Evolutionary conservation across 352 stramenopile species (phyloP).

Genomic region (Halophytophthora polymorphica): DNA sequence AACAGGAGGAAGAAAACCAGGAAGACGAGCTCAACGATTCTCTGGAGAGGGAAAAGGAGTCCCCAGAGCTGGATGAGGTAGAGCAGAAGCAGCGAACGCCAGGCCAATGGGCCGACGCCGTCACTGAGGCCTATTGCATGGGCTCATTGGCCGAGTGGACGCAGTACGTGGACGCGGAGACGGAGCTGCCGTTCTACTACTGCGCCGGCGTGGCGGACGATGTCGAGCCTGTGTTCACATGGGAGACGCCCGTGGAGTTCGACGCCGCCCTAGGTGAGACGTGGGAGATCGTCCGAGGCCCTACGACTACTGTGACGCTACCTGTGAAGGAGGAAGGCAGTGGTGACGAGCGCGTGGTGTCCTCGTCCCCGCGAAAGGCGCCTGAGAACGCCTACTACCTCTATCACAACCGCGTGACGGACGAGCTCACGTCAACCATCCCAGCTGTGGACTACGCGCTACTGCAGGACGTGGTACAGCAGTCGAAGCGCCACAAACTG

Average conservation of each 20-base stretch:
- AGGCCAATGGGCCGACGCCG: conserved; percentile 42
- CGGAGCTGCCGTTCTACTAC: conserved; percentile 54
- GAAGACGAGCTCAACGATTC: conserved; percentile 5
- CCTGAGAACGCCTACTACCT: conserved; percentile 40
- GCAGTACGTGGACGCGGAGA: conserved; percentile 61
- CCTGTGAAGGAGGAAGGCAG: conserved; percentile 4
- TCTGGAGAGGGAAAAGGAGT: conserved; percentile 7
- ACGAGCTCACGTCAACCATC: conserved; percentile 38
- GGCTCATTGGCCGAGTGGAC: conserved; percentile 67
- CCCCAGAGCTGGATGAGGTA: conserved; percentile 14
- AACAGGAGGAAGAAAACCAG: conserved; percentile 1
- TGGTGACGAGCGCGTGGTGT: conserved; percentile 1
- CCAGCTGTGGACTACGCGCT: conserved; percentile 56
- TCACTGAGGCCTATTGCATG: conserved; percentile 47
- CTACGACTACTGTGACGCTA: conserved; percentile 5
- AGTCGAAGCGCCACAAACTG: conserved; percentile 59
- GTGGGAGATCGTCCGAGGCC: conserved; percentile 56
- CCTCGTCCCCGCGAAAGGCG: conserved; percentile 5
- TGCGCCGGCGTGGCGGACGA: conserved; percentile 2
- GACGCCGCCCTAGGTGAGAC: conserved; percentile 51
- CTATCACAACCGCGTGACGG: conserved; percentile 61
- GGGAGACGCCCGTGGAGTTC: conserved; percentile 70
- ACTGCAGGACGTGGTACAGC: conserved; percentile 71
- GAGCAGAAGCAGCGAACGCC: conserved; percentile 17
- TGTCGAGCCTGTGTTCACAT: conserved; percentile 30